These are phyloP conservation scores for Phialophora chinensis DNA, from an alignment of 2,329 filamentous ascomycete species.

Conservation along the genomic window DNA sequence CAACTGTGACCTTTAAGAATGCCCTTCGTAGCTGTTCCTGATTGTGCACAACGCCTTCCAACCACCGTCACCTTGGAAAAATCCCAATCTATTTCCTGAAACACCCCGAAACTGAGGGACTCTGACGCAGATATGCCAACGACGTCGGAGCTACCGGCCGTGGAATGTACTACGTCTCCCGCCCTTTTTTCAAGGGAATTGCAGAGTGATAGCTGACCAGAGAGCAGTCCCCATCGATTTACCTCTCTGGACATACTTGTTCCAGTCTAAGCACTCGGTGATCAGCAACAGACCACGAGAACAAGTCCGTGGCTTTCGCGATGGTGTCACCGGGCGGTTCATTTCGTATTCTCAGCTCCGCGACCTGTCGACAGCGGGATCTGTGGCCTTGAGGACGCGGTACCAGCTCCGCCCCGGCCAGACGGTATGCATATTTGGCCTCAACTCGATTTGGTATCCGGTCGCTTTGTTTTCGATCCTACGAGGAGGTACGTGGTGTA, in stretches of 20 bases:
- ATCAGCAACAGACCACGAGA: neutral
- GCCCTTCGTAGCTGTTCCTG: neutral
- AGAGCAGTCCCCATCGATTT: neutral
- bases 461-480: conserved; percentile 58
- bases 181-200: neutral
- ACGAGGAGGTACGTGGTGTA: conserved; percentile 57
- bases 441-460: conserved; percentile 70
- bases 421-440: conserved; percentile 65
- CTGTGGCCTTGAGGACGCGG: conserved; percentile 62
- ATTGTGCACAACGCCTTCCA: neutral
- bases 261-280: conserved; percentile 1
- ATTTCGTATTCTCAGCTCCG: conserved; percentile 64
- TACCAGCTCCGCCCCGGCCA: conserved; percentile 61
- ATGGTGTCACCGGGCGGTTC: conserved; percentile 63
- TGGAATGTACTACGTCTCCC: neutral
- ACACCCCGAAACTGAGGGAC: neutral
- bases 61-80: neutral
- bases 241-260: conserved; percentile 7
- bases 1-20: neutral
- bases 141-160: neutral
- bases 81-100: neutral
- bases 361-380: conserved; percentile 61
- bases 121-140: neutral
- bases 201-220: neutral
- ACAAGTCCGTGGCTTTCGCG: conserved; percentile 54